Conservation (phyloP, 139 green algal genomes). For the Coelastrella sp. region DNA sequence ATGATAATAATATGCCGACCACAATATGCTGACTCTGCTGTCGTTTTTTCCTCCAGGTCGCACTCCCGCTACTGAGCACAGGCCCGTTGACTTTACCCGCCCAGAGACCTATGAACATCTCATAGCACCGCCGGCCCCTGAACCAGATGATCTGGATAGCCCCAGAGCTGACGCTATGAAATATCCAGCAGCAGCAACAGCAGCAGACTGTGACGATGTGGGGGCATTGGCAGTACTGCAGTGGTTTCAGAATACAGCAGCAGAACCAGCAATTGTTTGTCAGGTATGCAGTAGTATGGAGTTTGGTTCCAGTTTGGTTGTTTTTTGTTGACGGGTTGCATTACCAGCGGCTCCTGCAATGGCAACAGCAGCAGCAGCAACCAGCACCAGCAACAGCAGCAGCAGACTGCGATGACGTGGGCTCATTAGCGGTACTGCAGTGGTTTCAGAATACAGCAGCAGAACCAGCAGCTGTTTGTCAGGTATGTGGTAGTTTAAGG, state of each 20-base stretch:
- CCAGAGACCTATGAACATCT: slow-evolving; percentile 37
- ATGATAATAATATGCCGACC: too few relatives aligned
- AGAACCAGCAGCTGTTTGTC: too few relatives aligned
- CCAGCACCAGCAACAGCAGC: not conserved
- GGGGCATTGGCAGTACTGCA: not conserved
- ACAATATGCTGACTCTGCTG: not conserved
- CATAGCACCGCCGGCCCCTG: not conserved
- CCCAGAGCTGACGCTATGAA: not conserved
- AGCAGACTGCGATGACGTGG: not conserved
- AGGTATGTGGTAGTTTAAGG: too few relatives aligned
- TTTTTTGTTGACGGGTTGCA: too few relatives aligned
- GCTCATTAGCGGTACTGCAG: not conserved
- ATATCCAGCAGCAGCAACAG: not conserved
- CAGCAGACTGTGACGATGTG: not conserved
- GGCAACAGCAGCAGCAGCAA: too few relatives aligned
- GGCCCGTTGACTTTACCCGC: slow-evolving; percentile 18
- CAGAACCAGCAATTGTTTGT: too few relatives aligned
- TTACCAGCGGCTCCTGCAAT: too few relatives aligned
- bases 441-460: slow-evolving; percentile 11
- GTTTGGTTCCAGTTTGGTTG: too few relatives aligned
- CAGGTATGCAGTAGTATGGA: not conserved
- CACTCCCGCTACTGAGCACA: slow-evolving; percentile 5
- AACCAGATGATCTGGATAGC: not conserved
- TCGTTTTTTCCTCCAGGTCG: not conserved
- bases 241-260: slow-evolving; percentile 7